These are phyloP conservation scores for Candida saitoana DNA, from an alignment of 805 yeast genomes.

Conservation along the genomic window DNA sequence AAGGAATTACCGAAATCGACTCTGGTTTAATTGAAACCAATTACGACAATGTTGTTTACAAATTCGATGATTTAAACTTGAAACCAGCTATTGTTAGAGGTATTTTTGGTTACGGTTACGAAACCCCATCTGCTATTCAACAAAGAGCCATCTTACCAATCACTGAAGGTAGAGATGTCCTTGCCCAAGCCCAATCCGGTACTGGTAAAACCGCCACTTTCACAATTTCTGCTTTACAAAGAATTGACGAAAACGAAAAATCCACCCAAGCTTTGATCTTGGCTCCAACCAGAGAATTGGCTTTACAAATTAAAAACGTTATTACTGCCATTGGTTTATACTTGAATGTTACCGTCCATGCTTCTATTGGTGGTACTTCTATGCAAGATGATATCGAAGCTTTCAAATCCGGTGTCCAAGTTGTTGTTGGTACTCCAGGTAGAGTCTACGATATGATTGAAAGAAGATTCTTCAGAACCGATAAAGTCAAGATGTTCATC, in stretches of 20 bases:
- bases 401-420: slow-evolving; percentile 80
- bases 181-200: slow-evolving; percentile 88
- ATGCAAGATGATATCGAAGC: slow-evolving; percentile 84
- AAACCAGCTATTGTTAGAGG: slow-evolving; percentile 74
- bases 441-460: slow-evolving; percentile 95
- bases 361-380: slow-evolving; percentile 96
- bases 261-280: slow-evolving; percentile 89
- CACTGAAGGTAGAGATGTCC: slow-evolving; percentile 64
- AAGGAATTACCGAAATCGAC: slow-evolving; percentile 77
- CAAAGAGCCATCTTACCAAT: slow-evolving; percentile 77
- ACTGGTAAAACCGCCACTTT: slow-evolving; percentile 90
- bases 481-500: slow-evolving; percentile 86
- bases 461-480: slow-evolving; percentile 77
- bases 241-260: slow-evolving; percentile 66
- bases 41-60: slow-evolving; percentile 81
- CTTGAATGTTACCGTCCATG: slow-evolving; percentile 88
- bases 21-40: slow-evolving; percentile 84
- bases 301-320: slow-evolving; percentile 92
- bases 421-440: slow-evolving; percentile 98
- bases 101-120: slow-evolving; percentile 77
- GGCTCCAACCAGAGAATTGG: slow-evolving; percentile 97
- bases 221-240: slow-evolving; percentile 68
- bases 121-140: slow-evolving; percentile 78
- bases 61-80: slow-evolving; percentile 72
- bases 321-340: slow-evolving; percentile 84